Evolutionary conservation across 495 filamentous ascomycete genomes (phyloP).

Genomic region (Aspergillus baeticus): DNA sequence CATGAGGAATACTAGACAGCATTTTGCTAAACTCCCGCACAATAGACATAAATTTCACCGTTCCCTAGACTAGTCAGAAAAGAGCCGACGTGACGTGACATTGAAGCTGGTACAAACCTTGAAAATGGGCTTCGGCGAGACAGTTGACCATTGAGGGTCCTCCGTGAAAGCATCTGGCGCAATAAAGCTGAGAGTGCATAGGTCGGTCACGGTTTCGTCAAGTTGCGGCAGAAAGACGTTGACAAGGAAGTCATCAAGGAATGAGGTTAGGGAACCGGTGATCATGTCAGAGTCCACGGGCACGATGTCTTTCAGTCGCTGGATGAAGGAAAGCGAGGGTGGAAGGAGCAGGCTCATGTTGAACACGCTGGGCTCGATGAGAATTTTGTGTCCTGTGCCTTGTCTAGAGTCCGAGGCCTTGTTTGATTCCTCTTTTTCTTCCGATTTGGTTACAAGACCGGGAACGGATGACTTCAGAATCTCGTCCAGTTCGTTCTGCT

Average conservation of each 20-base stretch:
- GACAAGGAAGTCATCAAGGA: slow-evolving; percentile 96
- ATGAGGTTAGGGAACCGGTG: slow-evolving; percentile 85
- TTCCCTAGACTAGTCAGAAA: slow-evolving; percentile 50
- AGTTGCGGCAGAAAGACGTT: slow-evolving; percentile 97
- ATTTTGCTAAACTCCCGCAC: slow-evolving; percentile 90
- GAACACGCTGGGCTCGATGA: slow-evolving; percentile 94
- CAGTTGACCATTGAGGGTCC: slow-evolving; percentile 75
- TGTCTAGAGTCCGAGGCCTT: slow-evolving; percentile 39
- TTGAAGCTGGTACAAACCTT: slow-evolving; percentile 42
- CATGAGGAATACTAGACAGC: slow-evolving; percentile 92
- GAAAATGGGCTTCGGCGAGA: slow-evolving; percentile 83
- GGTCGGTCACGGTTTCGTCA: slow-evolving; percentile 89
- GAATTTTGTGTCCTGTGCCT: slow-evolving; percentile 73
- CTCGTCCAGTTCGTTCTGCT: slow-evolving; percentile 85
- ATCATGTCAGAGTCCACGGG: slow-evolving; percentile 80
- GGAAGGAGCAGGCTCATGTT: slow-evolving; percentile 95
- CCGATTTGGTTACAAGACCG: slow-evolving; percentile 80
- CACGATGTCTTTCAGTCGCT: slow-evolving; percentile 87
- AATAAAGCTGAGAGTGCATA: slow-evolving; percentile 77
- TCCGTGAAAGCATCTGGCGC: slow-evolving; percentile 84
- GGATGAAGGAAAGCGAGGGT: slow-evolving; percentile 89
- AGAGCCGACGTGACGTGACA: too few relatives aligned
- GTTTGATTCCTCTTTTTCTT: slow-evolving; percentile 36
- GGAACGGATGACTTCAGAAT: slow-evolving; percentile 91
- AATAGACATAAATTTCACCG: slow-evolving; percentile 80